Percentiles rank a stretch among this genome's conserved stretches.
phyloP scores from a whole-genome alignment of 768 basidiomycete species.

The Boletus vinaceobasis region DNA sequence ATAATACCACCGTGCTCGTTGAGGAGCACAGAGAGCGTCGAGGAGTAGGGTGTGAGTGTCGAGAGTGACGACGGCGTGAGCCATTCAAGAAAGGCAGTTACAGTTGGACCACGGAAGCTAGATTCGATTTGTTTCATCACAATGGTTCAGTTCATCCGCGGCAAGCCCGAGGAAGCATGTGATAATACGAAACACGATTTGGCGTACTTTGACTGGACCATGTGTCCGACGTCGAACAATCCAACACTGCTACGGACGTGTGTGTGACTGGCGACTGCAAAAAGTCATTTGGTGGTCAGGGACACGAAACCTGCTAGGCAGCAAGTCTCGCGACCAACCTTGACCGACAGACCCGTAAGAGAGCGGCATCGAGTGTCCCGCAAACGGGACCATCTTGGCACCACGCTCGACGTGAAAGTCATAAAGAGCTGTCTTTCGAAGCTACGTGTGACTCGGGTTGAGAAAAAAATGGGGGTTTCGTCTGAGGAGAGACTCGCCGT shows the following conservation, averaged over 20 bases:
- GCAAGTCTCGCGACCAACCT: constrained; percentile 41
- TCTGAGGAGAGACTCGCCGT: constrained; percentile 9
- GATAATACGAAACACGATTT: not conserved
- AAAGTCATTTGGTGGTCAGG: constrained; percentile 8
- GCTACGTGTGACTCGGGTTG: constrained; percentile 27
- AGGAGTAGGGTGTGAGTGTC: constrained; percentile 64
- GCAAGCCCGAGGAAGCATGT: not conserved
- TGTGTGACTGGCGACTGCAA: constrained; percentile 80
- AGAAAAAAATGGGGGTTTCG: not conserved
- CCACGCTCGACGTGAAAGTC: constrained; percentile 82
- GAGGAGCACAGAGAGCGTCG: constrained; percentile 85
- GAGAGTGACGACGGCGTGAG: constrained; percentile 82
- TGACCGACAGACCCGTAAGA: constrained; percentile 80
- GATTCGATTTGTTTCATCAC: not conserved
- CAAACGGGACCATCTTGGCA: constrained; percentile 96
- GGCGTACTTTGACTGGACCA: constrained; percentile 87
- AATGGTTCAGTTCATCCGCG: not conserved
- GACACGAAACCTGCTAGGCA: constrained; percentile 1
- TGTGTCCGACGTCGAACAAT: constrained; percentile 96
- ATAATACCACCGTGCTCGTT: constrained; percentile 92
- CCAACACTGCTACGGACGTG: constrained; percentile 82
- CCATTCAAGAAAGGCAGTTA: constrained; percentile 80
- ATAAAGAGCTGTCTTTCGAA: constrained; percentile 72
- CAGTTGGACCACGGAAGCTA: constrained; percentile 80
- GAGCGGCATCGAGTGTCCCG: constrained; percentile 93